Conservation (phyloP, 73 alveolate genomes). For the Symbiodinium natans region DNA sequence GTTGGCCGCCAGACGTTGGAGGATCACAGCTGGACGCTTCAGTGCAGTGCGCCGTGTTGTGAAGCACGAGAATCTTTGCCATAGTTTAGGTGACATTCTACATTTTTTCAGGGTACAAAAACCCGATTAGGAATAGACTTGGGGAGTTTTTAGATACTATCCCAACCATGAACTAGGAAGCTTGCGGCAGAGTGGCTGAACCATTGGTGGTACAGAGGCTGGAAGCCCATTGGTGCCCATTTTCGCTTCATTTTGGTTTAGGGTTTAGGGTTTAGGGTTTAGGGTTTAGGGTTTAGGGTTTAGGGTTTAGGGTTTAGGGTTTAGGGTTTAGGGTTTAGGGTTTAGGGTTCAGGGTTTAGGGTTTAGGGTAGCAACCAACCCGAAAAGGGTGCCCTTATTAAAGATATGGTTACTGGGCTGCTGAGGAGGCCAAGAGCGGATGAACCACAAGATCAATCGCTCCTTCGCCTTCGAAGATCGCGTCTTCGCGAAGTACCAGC, state of each 20-base stretch:
- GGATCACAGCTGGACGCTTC: slow-evolving; percentile 69
- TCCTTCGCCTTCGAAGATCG: slow-evolving; percentile 55
- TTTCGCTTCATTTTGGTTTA: no score
- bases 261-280: no score
- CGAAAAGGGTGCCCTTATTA: neutral
- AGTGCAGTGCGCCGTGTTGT: slow-evolving; percentile 34
- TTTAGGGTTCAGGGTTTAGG: no score
- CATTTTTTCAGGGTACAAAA: neutral
- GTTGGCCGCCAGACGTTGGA: slow-evolving; percentile 82
- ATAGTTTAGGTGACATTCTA: neutral
- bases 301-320: no score
- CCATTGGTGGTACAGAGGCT: slow-evolving; percentile 80
- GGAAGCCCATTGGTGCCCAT: no score
- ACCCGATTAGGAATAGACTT: neutral
- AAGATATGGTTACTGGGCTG: neutral
- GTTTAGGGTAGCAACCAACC: no score
- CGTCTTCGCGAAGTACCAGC: slow-evolving; percentile 2
- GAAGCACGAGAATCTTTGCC: slow-evolving; percentile 13
- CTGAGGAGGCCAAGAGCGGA: slow-evolving; percentile 38
- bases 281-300: no score
- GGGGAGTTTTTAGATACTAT: neutral
- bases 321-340: no score
- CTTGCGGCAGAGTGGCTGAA: slow-evolving; percentile 38
- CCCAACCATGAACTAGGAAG: no score
- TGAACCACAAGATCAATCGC: slow-evolving; percentile 71